Evolutionary conservation across 2,329 filamentous ascomycete genomes (phyloP), one percentile per base, ranked within the genome.

Genomic region (Amesomyces nigricolor): DNA sequence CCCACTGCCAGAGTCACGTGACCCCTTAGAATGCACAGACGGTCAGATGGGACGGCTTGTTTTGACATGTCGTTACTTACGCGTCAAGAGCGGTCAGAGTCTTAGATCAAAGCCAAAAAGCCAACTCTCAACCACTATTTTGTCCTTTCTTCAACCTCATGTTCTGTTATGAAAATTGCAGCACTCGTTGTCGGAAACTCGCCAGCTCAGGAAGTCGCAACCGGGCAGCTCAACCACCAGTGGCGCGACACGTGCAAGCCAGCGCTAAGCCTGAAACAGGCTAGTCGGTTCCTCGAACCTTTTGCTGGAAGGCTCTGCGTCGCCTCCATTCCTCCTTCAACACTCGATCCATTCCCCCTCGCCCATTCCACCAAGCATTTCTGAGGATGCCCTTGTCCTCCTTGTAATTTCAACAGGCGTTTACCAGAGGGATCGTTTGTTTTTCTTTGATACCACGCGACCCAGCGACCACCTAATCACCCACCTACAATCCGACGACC

Each of bases 281-380:
- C 35, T 64, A 65, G 62, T 55, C 10, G 14, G 13, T 44, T 35
- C 42, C 47, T 43, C 19, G 40, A 53, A 47, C 62, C 47, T 57
- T 62, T 62, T 54, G 51, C 57, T 61, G 48, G 58, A 64, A 65
- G 62, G 62, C 62, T 64, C 62, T 65, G 55, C 58, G 54, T 57
- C 54, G 55, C 51, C 58, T 58, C 53, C 54, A 53, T 43, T 58
- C 51, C 52, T 58, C 54, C 32, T 58, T 57, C 61, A 51, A 53
- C 48, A 17, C 54, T 53, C 38, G 51, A 54, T 50, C 51, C 47
- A 40, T 39, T 51, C 42, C 44, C 46, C 46, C 35, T 51, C 17
- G 38, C 40, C 29, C 51, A 43, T 52, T 51, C 53, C 22, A 58
- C 54, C 47, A 44, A 47, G 22, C 38, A 54, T 47, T 54, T 49